These are phyloP conservation scores for Dryas drummondii DNA, from an alignment of 306 rosid species.

Conservation along the genomic window DNA sequence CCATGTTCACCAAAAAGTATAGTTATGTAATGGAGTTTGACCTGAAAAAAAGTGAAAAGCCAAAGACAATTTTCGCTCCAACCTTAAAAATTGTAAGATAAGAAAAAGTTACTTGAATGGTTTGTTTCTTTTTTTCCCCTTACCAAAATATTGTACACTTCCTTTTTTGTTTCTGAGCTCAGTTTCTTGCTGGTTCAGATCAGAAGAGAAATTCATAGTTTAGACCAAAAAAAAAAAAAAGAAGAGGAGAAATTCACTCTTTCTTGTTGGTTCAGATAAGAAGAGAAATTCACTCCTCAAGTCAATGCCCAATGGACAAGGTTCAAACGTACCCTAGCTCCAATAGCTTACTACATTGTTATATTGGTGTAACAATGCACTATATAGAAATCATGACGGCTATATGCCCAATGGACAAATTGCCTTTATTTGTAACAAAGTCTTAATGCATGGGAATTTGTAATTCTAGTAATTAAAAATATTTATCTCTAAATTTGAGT, in stretches of 20 bases:
- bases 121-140: neutral
- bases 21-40: slow-evolving; percentile 10
- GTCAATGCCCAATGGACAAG: neutral
- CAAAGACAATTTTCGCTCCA: slow-evolving; percentile 14
- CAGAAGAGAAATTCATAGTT: too few species aligned
- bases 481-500: too few species aligned
- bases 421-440: too few species aligned
- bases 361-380: neutral
- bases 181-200: neutral
- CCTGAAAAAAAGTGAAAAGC: neutral
- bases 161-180: neutral
- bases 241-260: too few species aligned
- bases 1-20: slow-evolving; percentile 5
- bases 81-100: slow-evolving; percentile 6
- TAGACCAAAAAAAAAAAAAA: too few species aligned
- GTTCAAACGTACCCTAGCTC: neutral
- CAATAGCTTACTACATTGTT: neutral
- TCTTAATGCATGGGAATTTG: too few species aligned
- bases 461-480: too few species aligned
- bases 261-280: too few species aligned
- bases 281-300: neutral
- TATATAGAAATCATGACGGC: too few species aligned
- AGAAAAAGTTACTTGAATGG: slow-evolving; percentile 1
- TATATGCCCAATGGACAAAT: too few species aligned
- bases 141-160: neutral